phyloP scores from a whole-genome alignment of 2,329 filamentous ascomycete genomes.

The Grosmannia clavigera region DNA sequence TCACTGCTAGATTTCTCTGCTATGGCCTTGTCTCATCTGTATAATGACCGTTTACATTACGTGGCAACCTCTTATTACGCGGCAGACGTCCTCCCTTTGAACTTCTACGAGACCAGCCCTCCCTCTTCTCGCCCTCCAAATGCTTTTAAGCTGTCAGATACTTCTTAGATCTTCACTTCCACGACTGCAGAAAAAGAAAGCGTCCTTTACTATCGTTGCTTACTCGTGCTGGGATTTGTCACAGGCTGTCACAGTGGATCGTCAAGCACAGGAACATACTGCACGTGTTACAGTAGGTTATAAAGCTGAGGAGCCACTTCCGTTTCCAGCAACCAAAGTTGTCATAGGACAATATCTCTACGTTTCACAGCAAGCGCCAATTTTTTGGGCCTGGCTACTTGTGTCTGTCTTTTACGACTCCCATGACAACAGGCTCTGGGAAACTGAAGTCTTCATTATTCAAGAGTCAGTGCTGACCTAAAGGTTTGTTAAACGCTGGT shows the following conservation, averaged over 20 bases:
- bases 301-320: constrained; percentile 16
- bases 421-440: constrained; percentile 29
- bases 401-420: constrained; percentile 35
- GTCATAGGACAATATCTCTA: constrained; percentile 29
- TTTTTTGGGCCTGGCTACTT: constrained; percentile 33
- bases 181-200: no score
- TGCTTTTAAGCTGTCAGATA: no score
- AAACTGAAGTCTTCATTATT: constrained; percentile 28
- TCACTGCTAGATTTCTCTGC: not conserved
- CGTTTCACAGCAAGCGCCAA: constrained; percentile 16
- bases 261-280: not conserved
- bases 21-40: not conserved
- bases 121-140: no score
- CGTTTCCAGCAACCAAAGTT: constrained; percentile 32
- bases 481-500: not conserved
- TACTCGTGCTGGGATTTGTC: no score
- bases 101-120: no score
- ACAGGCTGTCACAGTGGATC: not conserved
- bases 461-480: not conserved
- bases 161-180: no score
- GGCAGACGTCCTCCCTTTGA: not conserved
- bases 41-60: not conserved
- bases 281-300: not conserved
- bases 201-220: no score
- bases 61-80: not conserved